Conservation (phyloP, 768 basidiomycete species). For the Mycena pura region DNA sequence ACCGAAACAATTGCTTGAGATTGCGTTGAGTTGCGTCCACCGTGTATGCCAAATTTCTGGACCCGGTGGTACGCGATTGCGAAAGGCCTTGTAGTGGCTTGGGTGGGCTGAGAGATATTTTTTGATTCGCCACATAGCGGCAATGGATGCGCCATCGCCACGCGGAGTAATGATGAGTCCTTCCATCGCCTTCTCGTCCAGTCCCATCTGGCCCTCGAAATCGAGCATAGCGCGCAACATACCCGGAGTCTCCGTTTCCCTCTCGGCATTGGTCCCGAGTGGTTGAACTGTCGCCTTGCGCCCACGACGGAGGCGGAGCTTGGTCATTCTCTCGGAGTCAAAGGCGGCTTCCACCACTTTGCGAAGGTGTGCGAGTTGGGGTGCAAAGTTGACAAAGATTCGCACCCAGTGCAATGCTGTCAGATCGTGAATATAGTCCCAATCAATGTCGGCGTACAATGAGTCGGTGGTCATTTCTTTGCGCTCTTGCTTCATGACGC, state of each 20-base stretch:
- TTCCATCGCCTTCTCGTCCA: conserved; percentile 23
- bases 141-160: conserved; percentile 29
- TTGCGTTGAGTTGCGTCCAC: conserved; percentile 26
- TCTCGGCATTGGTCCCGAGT: conserved; percentile 31
- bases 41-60: conserved; percentile 31
- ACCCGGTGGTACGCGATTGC: conserved; percentile 22
- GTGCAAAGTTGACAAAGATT: conserved; percentile 29
- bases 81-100: conserved; percentile 27
- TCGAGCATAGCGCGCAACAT: conserved; percentile 28
- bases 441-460: conserved; percentile 28
- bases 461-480: conserved; percentile 23
- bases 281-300: conserved; percentile 29
- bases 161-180: conserved; percentile 21
- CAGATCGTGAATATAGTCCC: conserved; percentile 20
- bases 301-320: conserved; percentile 25
- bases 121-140: conserved; percentile 25
- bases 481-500: conserved; percentile 24
- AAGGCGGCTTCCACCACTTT: conserved; percentile 22
- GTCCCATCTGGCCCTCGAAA: conserved; percentile 28
- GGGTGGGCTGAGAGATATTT: conserved; percentile 25
- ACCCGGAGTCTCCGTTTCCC: conserved; percentile 30
- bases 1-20: conserved; percentile 29
- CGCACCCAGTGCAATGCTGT: conserved; percentile 32
- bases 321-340: conserved; percentile 22
- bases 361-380: conserved; percentile 23